phyloP scores from a whole-genome alignment of 306 rosid genomes.

The Rosa multiflora region DNA sequence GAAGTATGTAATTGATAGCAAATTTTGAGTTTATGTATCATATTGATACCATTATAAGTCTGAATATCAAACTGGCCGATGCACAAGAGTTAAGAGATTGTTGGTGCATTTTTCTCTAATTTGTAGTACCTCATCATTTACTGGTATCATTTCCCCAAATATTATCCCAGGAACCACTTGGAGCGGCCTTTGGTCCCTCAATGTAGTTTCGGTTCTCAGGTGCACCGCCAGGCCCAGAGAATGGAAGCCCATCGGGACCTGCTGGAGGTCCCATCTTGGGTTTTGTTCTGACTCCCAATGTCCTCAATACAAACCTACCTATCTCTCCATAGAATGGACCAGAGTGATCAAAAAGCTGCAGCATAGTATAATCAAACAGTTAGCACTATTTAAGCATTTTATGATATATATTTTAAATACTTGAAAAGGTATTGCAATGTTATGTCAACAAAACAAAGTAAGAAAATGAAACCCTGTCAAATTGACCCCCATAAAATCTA shows the following conservation, averaged over 20 bases:
- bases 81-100: no score
- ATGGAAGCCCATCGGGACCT: conserved; percentile 67
- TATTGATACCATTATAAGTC: no score
- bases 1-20: no score
- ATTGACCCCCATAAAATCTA: neutral
- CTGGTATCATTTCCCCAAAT: conserved; percentile 64
- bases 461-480: neutral
- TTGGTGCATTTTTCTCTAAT: no score
- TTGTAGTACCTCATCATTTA: conserved; percentile 28
- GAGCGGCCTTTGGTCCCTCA: conserved; percentile 69
- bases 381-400: neutral
- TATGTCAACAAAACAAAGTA: neutral
- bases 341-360: conserved; percentile 88
- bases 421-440: neutral
- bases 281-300: conserved; percentile 71
- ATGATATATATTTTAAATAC: neutral
- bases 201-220: conserved; percentile 48
- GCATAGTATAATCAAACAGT: neutral
- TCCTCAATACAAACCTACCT: conserved; percentile 80
- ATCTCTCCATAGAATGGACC: conserved; percentile 87
- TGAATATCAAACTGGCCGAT: no score
- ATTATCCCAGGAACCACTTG: conserved; percentile 87
- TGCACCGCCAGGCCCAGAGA: conserved; percentile 43
- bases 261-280: conserved; percentile 39
- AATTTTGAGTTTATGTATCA: no score